Base-by-base conservation (phyloP, 192 early-diverging fungal species). In the Dimargaris cristalligena region DNA sequence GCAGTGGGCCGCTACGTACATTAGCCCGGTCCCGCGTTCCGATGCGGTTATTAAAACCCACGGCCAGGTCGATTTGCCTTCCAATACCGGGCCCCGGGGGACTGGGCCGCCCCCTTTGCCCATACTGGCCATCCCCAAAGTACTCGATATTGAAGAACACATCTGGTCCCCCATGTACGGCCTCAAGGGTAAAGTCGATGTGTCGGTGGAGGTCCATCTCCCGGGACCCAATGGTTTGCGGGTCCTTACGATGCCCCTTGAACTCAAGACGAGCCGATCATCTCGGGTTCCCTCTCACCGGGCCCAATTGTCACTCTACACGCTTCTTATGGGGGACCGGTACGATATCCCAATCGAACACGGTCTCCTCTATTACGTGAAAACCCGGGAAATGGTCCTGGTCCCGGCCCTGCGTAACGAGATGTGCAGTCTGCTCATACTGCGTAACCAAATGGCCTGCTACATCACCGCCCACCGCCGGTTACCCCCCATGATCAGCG, bases 81-180 rank as follows among this genome's bases (percentile, higher is more conserved):
- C 38, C 8, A 16, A 6, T 6, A 16, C 38, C 38, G 16, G 14
- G 9, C 32, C 18, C 13, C 31, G 9, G 16, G 23, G 29, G 23
- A n/a, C n/a, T n/a, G n/a, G n/a, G n/a, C n/a, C n/a, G n/a, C 31
- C 44, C 6, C 26, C 31, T 34, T 20, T 33, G 54, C 10, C 47
- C 47, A n/a, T 25, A 4, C 4, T 48, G 18, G 71, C 79, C 25
- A 71, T 96, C 26, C 74, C 71, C 28, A 83, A 85, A 49, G 69
- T 91, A 0, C 60, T 93, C 38, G 85, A 91, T 60, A 85, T 94
- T 60, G 94, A 97, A 65, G 92, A 97, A 59, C 80, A 80, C 51
- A 75, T 92, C 26, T 95, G 89, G 89, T 91, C 90, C 32, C 86
- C 89, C 10, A 89, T 70, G 63, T 94, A 80, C 73, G 94, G 94